A percentile compares a stretch with the other conserved stretches of the same genome.
Evolutionary conservation across 2,329 filamentous ascomycete species (phyloP).

Genomic region (Zasmidium citrigriseum): DNA sequence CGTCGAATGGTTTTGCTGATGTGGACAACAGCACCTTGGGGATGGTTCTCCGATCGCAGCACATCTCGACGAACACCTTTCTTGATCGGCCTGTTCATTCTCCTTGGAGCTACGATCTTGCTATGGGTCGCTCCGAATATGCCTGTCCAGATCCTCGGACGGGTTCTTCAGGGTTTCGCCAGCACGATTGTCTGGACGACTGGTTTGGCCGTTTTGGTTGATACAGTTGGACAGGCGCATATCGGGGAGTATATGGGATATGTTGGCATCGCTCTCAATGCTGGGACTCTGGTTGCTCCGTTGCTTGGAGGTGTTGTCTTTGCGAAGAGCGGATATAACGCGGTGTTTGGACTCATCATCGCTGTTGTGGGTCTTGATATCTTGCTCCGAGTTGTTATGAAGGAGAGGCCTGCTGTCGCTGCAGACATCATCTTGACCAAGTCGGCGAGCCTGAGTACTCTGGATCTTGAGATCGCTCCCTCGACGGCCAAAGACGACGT

Average conservation of each 20-base stretch:
- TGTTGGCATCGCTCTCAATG: conserved; percentile 62
- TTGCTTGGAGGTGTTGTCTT: conserved; percentile 69
- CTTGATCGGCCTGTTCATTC: conserved; percentile 60
- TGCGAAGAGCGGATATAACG: conserved; percentile 43
- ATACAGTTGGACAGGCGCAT: conserved; percentile 62
- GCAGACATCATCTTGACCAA: neutral
- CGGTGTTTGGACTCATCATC: conserved; percentile 23
- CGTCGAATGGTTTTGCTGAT: too few relatives aligned
- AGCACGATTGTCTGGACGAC: conserved; percentile 72
- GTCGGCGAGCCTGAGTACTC: neutral
- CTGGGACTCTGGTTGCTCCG: conserved; percentile 64
- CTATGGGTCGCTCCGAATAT: conserved; percentile 65
- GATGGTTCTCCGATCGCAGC: conserved; percentile 62
- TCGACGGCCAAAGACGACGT: neutral
- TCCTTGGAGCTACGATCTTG: conserved; percentile 63
- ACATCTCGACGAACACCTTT: conserved; percentile 64
- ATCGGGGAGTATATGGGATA: conserved; percentile 68
- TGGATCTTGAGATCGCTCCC: neutral
- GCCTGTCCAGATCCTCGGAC: conserved; percentile 62
- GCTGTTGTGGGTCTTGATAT: conserved; percentile 21
- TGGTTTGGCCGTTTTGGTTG: conserved; percentile 67
- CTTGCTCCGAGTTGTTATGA: conserved; percentile 23
- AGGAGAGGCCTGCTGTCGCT: conserved; percentile 9
- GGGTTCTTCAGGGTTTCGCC: conserved; percentile 66
- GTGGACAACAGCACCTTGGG: too few relatives aligned